phyloP scores from a whole-genome alignment of 306 rosid genomes.

The Urtica urens region DNA sequence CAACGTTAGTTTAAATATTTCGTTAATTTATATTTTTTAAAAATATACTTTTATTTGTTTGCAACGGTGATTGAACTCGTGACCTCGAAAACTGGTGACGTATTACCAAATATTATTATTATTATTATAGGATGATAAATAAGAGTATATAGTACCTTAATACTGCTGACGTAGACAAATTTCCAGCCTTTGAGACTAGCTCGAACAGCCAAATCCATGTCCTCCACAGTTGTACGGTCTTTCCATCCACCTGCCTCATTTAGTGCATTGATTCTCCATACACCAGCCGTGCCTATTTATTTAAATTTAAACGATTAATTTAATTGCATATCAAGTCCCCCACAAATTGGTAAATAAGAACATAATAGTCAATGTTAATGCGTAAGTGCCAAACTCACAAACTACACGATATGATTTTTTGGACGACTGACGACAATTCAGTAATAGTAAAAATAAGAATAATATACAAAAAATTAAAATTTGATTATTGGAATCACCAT shows the following conservation, averaged over 20 bases:
- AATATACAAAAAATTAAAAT: background rate
- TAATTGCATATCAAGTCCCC: too few relatives aligned
- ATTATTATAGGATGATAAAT: too few relatives aligned
- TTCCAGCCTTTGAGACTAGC: conserved; percentile 96
- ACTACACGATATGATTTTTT: background rate
- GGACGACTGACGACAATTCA: background rate
- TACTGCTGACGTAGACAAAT: conserved; percentile 50
- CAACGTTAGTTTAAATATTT: too few relatives aligned
- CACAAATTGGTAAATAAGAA: too few relatives aligned
- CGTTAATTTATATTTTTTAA: too few relatives aligned
- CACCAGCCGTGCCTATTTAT: conserved; percentile 74
- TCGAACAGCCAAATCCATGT: conserved; percentile 84
- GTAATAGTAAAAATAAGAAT: background rate
- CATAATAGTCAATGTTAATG: too few relatives aligned
- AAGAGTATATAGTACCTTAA: conserved; percentile 27
- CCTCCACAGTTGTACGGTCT: conserved; percentile 86
- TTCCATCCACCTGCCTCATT: conserved; percentile 94
- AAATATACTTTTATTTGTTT: too few relatives aligned
- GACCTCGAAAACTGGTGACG: too few relatives aligned
- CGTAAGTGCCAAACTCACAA: too few relatives aligned
- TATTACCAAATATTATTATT: too few relatives aligned
- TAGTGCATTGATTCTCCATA: conserved; percentile 79
- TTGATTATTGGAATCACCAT: conserved; percentile 24
- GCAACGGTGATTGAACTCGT: too few relatives aligned
- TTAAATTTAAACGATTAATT: background rate